Percentiles rank a stretch among this genome's conserved stretches.
phyloP scores from a whole-genome alignment of 192 early-diverging fungal species.

The Coemansia erecta region DNA sequence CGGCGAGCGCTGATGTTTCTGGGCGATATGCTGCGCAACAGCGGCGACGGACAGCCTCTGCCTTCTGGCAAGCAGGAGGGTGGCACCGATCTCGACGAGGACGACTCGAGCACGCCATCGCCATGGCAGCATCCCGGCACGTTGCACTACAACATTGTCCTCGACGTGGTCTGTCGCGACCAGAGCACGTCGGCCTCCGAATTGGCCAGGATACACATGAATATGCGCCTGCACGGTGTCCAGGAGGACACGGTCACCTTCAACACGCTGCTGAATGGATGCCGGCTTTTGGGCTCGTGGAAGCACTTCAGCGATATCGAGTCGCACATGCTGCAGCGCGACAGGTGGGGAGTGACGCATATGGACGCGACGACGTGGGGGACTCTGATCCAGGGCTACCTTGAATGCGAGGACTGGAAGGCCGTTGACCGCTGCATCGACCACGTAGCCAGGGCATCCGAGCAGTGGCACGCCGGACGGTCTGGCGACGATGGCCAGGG shows the following conservation, averaged over 20 bases:
- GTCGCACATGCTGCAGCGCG: conserved; percentile 29
- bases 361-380: conserved; percentile 45
- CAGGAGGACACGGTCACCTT: conserved; percentile 40
- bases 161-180: conserved; percentile 41
- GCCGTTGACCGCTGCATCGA: conserved; percentile 32
- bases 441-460: conserved; percentile 15
- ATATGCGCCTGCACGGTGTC: conserved; percentile 32
- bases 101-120: not conserved
- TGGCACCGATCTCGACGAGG: not conserved
- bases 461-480: conserved; percentile 5
- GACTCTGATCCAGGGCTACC: conserved; percentile 40
- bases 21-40: conserved; percentile 43
- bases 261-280: conserved; percentile 47
- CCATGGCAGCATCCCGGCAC: conserved; percentile 22
- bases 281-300: conserved; percentile 34
- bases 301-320: conserved; percentile 25
- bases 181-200: conserved; percentile 16
- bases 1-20: conserved; percentile 44
- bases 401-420: conserved; percentile 32
- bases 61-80: not conserved
- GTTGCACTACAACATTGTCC: conserved; percentile 37
- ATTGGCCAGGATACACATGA: conserved; percentile 21
- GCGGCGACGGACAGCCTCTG: conserved; percentile 6
- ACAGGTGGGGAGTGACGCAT: conserved; percentile 35
- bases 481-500: not conserved